Evolutionary conservation across 2,329 filamentous ascomycete species (phyloP).

Genomic region (Trichoderma harzianum): DNA sequence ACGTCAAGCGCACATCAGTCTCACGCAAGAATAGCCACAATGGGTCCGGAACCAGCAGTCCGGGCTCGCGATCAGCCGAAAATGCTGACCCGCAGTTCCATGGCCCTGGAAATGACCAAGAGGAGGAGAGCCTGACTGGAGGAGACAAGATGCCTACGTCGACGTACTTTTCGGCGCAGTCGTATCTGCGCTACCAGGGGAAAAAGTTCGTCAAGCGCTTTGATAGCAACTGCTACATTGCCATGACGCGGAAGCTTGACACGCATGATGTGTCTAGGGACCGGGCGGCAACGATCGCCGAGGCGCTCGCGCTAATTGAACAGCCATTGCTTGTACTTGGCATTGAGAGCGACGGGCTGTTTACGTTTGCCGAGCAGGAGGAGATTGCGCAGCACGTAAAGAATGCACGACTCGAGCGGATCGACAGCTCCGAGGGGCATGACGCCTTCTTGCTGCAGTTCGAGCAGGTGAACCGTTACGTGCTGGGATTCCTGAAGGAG

Average conservation of each 20-base stretch:
- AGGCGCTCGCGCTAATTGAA: slow-evolving; percentile 76
- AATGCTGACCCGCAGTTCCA: slow-evolving; percentile 63
- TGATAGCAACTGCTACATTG: slow-evolving; percentile 98
- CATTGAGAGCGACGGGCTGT: slow-evolving; percentile 92
- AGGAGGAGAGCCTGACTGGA: slow-evolving; percentile 45
- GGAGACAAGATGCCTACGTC: slow-evolving; percentile 55
- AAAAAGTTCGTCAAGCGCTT: slow-evolving; percentile 96
- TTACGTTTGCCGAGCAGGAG: slow-evolving; percentile 95
- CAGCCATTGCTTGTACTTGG: slow-evolving; percentile 90
- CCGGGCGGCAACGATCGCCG: slow-evolving; percentile 63
- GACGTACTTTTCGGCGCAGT: slow-evolving; percentile 98
- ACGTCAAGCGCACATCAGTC: slow-evolving; percentile 50
- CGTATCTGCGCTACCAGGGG: slow-evolving; percentile 94
- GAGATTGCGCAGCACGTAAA: slow-evolving; percentile 82
- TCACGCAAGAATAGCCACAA: slow-evolving; percentile 47
- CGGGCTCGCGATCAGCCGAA: slow-evolving; percentile 25
- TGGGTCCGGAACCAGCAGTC: slow-evolving; percentile 30
- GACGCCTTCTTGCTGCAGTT: slow-evolving; percentile 97
- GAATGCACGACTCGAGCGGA: slow-evolving; percentile 73
- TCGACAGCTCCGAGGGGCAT: slow-evolving; percentile 92
- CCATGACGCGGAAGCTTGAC: slow-evolving; percentile 95
- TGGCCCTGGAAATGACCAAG: slow-evolving; percentile 48
- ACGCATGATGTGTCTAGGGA: slow-evolving; percentile 90
- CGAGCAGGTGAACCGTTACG: slow-evolving; percentile 89
- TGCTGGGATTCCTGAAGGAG: slow-evolving; percentile 78